Base-by-base conservation (phyloP, 305 asterid species). In the Fraxinus dipetala region DNA sequence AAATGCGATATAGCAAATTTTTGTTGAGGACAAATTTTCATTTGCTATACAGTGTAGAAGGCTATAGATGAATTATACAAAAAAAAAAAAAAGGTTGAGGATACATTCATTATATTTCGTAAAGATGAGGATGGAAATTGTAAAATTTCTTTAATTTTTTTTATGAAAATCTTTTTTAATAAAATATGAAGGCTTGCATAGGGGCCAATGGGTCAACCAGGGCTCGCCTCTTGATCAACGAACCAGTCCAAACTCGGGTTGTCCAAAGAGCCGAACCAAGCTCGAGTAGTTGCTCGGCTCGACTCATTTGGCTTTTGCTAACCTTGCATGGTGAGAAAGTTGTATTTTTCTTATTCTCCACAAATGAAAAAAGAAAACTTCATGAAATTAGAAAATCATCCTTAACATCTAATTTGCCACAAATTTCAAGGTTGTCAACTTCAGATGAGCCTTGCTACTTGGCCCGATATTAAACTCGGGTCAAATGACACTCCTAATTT, bases 391-490 rank as follows among this genome's bases (percentile, higher is more conserved):
- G 4, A 13, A 13, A 65, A 26, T 26, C 28, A 83, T 79, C 61
- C 70, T 84, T 79, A 84, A 81, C 0, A 80, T 56, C 36, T 34
- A 86, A 77, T 9, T 79, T 22, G 84, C 84, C 72, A 77, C 87
- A 79, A 79, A 84, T 84, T 80, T 72, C 54, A 45, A 8, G 79
- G 87, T 77, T 26, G 59, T 18, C 72, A 81, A 84, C 72, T 34
- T 34, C 38, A 34, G 28, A 26, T 26, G 28, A 26, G 28, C 28
- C 26, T 1, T 26, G 28, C 28, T 26, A 26, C 28, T 26, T 26
- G 28, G 28, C 28, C 1, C 1, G 28, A 1, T 1, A 26, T 26
- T 26, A 26, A 26, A 26, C 28, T 26, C 28, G 28, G 28, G 28
- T 26, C 28, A 26, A 26, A 26, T 26, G 28, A 26, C 28, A 26